These are phyloP conservation scores for Russula vinacea DNA, from an alignment of 768 basidiomycete genomes.

Conservation along the genomic window DNA sequence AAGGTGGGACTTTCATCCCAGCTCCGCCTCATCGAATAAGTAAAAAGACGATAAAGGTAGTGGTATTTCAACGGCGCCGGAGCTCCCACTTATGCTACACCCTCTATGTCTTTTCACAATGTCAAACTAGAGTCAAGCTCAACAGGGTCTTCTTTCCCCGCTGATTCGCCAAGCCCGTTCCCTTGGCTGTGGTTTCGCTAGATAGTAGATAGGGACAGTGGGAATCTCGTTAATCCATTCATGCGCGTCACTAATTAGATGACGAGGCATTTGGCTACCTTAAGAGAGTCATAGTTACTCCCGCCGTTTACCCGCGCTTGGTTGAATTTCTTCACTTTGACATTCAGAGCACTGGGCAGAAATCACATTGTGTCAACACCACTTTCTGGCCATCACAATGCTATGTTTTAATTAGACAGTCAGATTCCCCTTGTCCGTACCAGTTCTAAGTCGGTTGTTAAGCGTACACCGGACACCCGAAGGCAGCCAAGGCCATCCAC, in stretches of 20 bases:
- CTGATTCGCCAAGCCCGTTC: too few relatives aligned
- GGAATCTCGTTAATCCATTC: too few relatives aligned
- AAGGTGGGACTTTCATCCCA: constrained; percentile 68
- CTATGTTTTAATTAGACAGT: constrained; percentile 84
- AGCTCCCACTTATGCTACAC: constrained; percentile 81
- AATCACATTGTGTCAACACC: constrained; percentile 80
- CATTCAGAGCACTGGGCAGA: constrained; percentile 82
- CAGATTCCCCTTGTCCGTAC: constrained; percentile 80
- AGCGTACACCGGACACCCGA: constrained; percentile 58
- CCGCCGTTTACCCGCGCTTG: constrained; percentile 71
- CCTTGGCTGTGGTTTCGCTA: too few relatives aligned
- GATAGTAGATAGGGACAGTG: too few relatives aligned
- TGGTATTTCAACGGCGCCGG: constrained; percentile 76
- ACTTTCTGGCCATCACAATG: constrained; percentile 73
- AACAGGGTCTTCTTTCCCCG: constrained; percentile 81
- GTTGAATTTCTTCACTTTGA: constrained; percentile 79
- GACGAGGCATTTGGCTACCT: constrained; percentile 21
- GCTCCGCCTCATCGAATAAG: constrained; percentile 65
- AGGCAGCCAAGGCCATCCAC: constrained; percentile 53
- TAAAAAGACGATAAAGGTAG: constrained; percentile 40
- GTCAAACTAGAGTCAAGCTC: constrained; percentile 84
- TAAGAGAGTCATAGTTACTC: too few relatives aligned
- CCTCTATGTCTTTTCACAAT: constrained; percentile 80
- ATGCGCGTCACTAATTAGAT: too few relatives aligned
- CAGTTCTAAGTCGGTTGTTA: constrained; percentile 74